A percentile compares a stretch with the other conserved stretches of the same genome.
These are phyloP conservation scores for Boletus tomentosulus DNA, from an alignment of 768 basidiomycete genomes.

Conservation along the genomic window DNA sequence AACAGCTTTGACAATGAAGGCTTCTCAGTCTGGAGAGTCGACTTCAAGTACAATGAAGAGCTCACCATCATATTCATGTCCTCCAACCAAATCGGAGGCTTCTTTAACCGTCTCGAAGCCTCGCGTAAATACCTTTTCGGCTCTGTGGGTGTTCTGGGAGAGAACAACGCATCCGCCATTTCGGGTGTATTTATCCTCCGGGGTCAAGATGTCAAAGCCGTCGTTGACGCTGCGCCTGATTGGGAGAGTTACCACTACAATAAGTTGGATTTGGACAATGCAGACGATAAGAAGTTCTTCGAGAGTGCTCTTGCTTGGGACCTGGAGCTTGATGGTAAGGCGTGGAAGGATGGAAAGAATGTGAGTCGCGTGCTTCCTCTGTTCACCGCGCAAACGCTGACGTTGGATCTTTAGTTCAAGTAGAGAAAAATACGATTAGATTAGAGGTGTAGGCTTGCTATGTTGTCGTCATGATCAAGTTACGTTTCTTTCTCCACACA, in stretches of 20 bases:
- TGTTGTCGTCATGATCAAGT: slow-evolving; percentile 5
- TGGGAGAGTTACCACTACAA: slow-evolving; percentile 85
- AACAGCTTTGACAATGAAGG: slow-evolving; percentile 81
- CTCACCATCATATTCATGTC: slow-evolving; percentile 94
- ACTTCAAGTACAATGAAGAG: slow-evolving; percentile 97
- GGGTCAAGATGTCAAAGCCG: slow-evolving; percentile 67
- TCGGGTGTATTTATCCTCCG: slow-evolving; percentile 79
- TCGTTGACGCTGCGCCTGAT: slow-evolving; percentile 81
- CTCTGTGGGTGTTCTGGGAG: slow-evolving; percentile 87
- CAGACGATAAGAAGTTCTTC: slow-evolving; percentile 83
- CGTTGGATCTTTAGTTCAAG: slow-evolving; percentile 17
- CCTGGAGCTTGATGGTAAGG: slow-evolving; percentile 81
- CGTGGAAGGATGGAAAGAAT: slow-evolving; percentile 88
- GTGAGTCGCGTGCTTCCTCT: slow-evolving; percentile 44
- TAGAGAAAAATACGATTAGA: slow-evolving; percentile 9
- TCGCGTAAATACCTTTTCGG: slow-evolving; percentile 97
- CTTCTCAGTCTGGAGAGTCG: slow-evolving; percentile 87
- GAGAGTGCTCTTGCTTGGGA: slow-evolving; percentile 95
- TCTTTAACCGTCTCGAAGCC: slow-evolving; percentile 97
- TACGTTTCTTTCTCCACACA: not conserved
- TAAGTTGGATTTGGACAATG: slow-evolving; percentile 69
- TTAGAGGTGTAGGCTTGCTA: slow-evolving; percentile 24
- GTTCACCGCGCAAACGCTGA: not conserved
- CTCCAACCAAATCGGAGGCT: slow-evolving; percentile 87
- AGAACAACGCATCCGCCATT: slow-evolving; percentile 72